Conservation (phyloP, 345 rosid species). For the Hirschfeldia incana region DNA sequence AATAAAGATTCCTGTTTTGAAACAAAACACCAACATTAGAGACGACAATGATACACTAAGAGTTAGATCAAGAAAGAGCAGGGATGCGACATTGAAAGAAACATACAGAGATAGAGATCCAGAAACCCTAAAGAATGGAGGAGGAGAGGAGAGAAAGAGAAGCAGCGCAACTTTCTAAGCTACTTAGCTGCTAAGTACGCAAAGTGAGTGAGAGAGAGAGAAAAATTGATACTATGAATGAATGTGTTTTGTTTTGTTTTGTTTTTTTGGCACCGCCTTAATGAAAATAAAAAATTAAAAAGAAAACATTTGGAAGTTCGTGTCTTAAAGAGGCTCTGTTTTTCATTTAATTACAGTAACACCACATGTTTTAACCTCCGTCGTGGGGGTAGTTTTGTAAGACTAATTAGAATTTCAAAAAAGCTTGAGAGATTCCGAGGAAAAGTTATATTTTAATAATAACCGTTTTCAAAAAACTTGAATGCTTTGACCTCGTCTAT, state of each 20-base stretch:
- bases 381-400: not conserved
- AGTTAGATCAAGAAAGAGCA: not conserved
- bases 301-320: constrained; percentile 20
- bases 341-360: constrained; percentile 14
- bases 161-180: constrained; percentile 45
- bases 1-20: not conserved
- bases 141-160: constrained; percentile 14
- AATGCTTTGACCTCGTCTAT: constrained; percentile 27
- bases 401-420: constrained; percentile 11
- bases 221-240: not conserved
- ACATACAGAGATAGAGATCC: constrained; percentile 15
- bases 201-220: constrained; percentile 22
- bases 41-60: not conserved
- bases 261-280: constrained; percentile 11
- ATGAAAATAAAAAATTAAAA: not conserved
- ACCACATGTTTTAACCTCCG: constrained; percentile 6
- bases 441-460: not conserved
- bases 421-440: constrained; percentile 21
- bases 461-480: constrained; percentile 14
- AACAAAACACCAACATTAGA: not conserved
- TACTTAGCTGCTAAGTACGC: constrained; percentile 50
- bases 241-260: constrained; percentile 21
- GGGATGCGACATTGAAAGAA: constrained; percentile 16
- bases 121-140: constrained; percentile 37
- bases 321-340: constrained; percentile 10